Conservation (phyloP, 148 eudicot species). For the Arbutus unedo region DNA sequence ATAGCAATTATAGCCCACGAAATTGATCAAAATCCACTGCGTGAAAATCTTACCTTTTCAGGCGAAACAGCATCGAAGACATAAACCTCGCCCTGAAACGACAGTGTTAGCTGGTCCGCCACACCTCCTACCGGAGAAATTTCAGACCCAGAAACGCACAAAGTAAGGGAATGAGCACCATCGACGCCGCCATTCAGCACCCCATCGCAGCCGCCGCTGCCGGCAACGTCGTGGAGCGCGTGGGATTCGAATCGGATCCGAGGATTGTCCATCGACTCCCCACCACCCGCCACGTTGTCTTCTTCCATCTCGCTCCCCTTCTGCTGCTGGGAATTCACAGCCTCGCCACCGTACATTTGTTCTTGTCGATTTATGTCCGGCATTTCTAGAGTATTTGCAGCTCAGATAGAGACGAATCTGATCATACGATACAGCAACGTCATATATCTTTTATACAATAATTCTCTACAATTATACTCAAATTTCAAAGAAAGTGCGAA, state of each 20-base stretch:
- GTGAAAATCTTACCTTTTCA: conserved; percentile 41
- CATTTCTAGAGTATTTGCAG: conserved; percentile 6
- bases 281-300: conserved; percentile 35
- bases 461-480: too few species aligned
- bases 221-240: conserved; percentile 16
- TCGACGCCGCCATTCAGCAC: conserved; percentile 16
- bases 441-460: too few species aligned
- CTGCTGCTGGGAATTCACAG: conserved; percentile 18
- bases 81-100: conserved; percentile 64
- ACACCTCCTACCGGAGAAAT: conserved; percentile 28
- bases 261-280: conserved; percentile 48
- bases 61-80: conserved; percentile 66
- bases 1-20: not conserved
- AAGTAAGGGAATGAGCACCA: conserved; percentile 13
- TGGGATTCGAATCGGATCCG: conserved; percentile 32
- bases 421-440: not conserved
- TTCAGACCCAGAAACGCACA: conserved; percentile 27
- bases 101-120: conserved; percentile 57
- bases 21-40: not conserved
- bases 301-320: conserved; percentile 16
- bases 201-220: conserved; percentile 19
- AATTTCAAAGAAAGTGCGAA: too few species aligned
- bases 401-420: not conserved
- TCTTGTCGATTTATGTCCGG: conserved; percentile 10
- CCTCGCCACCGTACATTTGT: conserved; percentile 13